A percentile compares a stretch with the other conserved stretches of the same genome.
Evolutionary conservation across 2,329 filamentous ascomycete genomes (phyloP).

Genomic region (Stromatinia cepivora): DNA sequence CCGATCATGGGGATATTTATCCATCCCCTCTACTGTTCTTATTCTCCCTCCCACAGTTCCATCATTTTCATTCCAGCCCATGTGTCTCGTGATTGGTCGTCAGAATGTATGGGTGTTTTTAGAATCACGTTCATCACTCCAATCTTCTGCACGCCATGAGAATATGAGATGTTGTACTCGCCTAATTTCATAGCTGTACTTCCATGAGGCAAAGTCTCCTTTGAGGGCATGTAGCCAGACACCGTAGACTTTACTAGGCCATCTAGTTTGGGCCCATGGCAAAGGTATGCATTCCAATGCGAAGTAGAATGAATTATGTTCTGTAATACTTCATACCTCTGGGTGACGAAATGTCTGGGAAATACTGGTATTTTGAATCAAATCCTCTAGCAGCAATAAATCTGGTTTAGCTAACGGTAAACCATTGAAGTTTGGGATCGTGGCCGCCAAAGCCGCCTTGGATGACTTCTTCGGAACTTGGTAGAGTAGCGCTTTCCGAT

Average conservation of each 20-base stretch:
- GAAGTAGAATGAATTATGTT: constrained; percentile 57
- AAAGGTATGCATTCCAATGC: not conserved
- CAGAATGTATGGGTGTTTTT: no score
- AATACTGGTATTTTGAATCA: constrained; percentile 83
- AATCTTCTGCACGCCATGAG: no score
- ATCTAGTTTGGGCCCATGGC: not conserved
- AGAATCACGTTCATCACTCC: no score
- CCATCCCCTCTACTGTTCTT: not conserved
- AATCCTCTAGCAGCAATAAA: constrained; percentile 70
- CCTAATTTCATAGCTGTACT: constrained; percentile 1
- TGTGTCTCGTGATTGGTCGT: not conserved
- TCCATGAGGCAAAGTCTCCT: no score
- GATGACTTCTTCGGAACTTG: not conserved
- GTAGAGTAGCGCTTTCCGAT: not conserved
- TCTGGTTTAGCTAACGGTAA: constrained; percentile 71
- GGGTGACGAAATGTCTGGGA: constrained; percentile 84
- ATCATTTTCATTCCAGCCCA: not conserved
- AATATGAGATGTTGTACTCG: constrained; percentile 8
- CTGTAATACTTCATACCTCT: constrained; percentile 72
- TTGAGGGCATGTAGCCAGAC: not conserved
- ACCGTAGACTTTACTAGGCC: not conserved
- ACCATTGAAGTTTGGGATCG: constrained; percentile 71
- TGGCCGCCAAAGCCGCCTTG: constrained; percentile 64
- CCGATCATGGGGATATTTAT: constrained; percentile 28
- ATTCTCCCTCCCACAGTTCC: not conserved